These are phyloP conservation scores for Pyricularia sp. DNA, from an alignment of 2,329 filamentous ascomycete genomes.

Conservation along the genomic window DNA sequence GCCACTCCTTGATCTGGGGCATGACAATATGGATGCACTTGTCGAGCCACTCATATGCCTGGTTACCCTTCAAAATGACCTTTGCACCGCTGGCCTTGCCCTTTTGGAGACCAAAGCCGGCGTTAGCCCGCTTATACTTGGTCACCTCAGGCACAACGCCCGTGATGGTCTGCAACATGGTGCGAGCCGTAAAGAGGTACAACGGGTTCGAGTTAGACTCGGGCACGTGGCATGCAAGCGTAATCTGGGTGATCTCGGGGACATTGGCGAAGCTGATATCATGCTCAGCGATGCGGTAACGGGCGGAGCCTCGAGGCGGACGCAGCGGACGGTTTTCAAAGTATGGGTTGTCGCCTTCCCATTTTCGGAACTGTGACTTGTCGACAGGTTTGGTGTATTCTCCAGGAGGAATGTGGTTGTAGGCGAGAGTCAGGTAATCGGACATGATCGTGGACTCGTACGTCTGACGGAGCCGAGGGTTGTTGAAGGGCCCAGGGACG, in stretches of 20 bases:
- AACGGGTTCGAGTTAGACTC: conserved; percentile 61
- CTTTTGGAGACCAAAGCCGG: conserved; percentile 64
- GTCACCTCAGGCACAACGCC: conserved; percentile 66
- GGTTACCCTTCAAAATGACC: conserved; percentile 65
- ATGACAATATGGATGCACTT: conserved; percentile 86
- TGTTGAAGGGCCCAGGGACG: conserved; percentile 81
- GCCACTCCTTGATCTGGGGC: conserved; percentile 94
- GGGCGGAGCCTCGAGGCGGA: conserved; percentile 70
- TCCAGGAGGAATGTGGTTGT: conserved; percentile 77
- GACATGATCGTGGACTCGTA: conserved; percentile 78
- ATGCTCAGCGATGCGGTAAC: conserved; percentile 61
- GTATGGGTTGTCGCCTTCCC: conserved; percentile 89
- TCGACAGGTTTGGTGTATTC: conserved; percentile 41
- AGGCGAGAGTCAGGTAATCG: conserved; percentile 82
- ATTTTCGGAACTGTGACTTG: conserved; percentile 44
- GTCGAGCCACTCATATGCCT: conserved; percentile 83
- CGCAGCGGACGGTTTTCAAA: conserved; percentile 83
- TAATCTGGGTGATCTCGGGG: conserved; percentile 71
- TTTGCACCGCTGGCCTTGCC: conserved; percentile 69
- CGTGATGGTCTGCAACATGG: conserved; percentile 78
- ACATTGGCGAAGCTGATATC: conserved; percentile 76
- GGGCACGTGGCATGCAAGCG: conserved; percentile 68
- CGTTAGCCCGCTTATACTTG: conserved; percentile 58
- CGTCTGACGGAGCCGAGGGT: conserved; percentile 81
- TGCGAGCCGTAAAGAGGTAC: conserved; percentile 71